phyloP scores from a whole-genome alignment of 306 rosid genomes.

The Fragaria iinumae region DNA sequence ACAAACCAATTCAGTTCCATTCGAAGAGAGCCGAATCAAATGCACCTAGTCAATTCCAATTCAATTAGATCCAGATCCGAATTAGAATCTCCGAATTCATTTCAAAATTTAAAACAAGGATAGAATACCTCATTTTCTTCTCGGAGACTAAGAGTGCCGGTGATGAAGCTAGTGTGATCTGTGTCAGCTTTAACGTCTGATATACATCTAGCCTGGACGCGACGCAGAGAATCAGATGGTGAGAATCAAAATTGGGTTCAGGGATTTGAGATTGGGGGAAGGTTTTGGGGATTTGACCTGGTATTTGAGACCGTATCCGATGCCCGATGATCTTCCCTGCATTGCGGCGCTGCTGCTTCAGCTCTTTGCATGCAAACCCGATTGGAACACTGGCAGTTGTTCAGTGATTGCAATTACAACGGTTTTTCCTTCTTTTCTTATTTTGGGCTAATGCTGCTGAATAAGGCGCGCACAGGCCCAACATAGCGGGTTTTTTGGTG shows the following conservation, averaged over 20 bases:
- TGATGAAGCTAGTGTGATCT: slow-evolving; percentile 89
- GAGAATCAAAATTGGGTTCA: slow-evolving; percentile 11
- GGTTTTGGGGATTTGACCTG: slow-evolving; percentile 48
- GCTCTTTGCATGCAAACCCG: background rate
- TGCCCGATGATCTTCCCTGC: slow-evolving; percentile 96
- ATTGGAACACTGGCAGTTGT: too few species aligned
- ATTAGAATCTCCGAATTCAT: slow-evolving; percentile 6
- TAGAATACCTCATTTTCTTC: slow-evolving; percentile 89
- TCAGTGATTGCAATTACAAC: too few species aligned
- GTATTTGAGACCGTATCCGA: slow-evolving; percentile 95
- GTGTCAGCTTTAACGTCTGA: slow-evolving; percentile 94
- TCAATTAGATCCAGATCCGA: slow-evolving; percentile 26
- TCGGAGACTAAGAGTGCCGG: slow-evolving; percentile 92
- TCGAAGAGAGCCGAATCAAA: slow-evolving; percentile 87
- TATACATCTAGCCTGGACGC: slow-evolving; percentile 80
- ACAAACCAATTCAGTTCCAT: slow-evolving; percentile 83
- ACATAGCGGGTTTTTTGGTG: too few species aligned
- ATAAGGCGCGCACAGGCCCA: too few species aligned
- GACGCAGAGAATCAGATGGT: background rate
- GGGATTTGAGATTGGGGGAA: background rate
- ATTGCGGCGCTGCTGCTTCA: slow-evolving; percentile 45
- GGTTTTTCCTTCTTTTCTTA: too few species aligned
- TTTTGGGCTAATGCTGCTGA: too few species aligned
- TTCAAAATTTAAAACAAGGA: background rate
- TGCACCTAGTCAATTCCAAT: slow-evolving; percentile 58